Base-by-base conservation (phyloP, 192 early-diverging fungal species). In the Backusella luteola region DNA sequence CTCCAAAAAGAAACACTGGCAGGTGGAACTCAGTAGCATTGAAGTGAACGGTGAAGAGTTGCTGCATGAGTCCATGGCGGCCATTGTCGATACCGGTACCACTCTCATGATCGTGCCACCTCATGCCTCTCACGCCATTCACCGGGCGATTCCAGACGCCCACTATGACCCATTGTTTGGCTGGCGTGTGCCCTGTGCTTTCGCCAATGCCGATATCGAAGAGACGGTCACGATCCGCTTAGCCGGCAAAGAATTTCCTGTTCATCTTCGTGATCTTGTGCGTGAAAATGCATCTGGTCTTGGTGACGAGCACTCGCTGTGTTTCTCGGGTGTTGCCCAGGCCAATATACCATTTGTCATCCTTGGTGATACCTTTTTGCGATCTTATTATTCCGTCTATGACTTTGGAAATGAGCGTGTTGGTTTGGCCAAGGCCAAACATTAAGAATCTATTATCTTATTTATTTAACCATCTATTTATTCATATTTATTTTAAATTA, bases 1-100 rank as follows among this genome's bases (percentile, higher is more conserved):
- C 3, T 89, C 84, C 6, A 81, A 82, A n/a, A 73, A 86, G 26
- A 85, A 86, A 66, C 91, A 90, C 81, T 92, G 92, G 91, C 81
- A 84, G 63, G 73, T 88, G 12, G 63, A 76, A 17, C 69, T 85
- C 35, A 73, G 79, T 5, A 76, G 80, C 1, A 77, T 88, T 34
- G 79, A 73, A 26, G 69, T 84, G 32, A 77, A 79, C 9, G 72
- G 77, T n/a, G 26, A 69, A 2, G 74, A 80, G 23, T 69, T 83
- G 0, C 0, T 41, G 3, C 56, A 52, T 19, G 12, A 12, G 3
- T 21, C 38, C 3, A 21, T 56, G 5, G 23, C 68, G 35, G 84
- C 85, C 14, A 84, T 86, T n/a, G 84, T 90, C 12, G 89, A 90
- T 71, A 89, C 88, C 6, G 89, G 89, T 11, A 89, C 89, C 26